Conservation (phyloP, 495 filamentous ascomycete genomes). For the Niebla homalea region DNA sequence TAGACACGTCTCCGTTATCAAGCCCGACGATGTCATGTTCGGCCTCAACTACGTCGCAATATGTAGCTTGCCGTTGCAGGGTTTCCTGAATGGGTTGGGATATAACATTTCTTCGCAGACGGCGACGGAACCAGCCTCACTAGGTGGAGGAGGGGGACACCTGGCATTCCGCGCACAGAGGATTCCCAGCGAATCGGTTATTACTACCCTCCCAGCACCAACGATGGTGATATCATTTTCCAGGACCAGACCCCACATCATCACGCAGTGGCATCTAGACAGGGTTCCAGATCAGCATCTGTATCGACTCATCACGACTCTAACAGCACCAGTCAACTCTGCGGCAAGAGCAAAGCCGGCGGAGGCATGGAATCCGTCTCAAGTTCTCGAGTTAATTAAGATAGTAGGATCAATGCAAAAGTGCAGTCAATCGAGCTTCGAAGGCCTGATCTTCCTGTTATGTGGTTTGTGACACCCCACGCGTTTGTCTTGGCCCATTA, state of each 20-base stretch:
- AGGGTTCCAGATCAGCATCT: background rate
- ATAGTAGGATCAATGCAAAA: no score
- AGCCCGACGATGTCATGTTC: conserved; percentile 38
- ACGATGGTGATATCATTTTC: background rate
- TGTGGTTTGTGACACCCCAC: no score
- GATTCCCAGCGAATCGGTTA: conserved; percentile 1
- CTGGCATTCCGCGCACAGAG: background rate
- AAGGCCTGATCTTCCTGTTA: no score
- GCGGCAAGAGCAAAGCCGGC: background rate
- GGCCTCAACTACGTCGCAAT: conserved; percentile 54
- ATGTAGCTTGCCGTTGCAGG: conserved; percentile 67
- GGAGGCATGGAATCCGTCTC: background rate
- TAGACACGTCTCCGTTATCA: conserved; percentile 53
- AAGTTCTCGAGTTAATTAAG: background rate
- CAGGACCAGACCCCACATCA: background rate
- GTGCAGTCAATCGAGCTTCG: no score
- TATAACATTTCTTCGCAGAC: conserved; percentile 51
- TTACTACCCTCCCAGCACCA: background rate
- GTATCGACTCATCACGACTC: background rate
- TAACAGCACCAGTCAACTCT: background rate
- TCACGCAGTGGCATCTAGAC: background rate
- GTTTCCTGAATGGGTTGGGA: conserved; percentile 75
- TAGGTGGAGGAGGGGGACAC: background rate
- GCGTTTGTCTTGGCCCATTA: no score
- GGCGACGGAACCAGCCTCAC: background rate